Base-by-base conservation (phyloP, 2,329 filamentous ascomycete species). In the Geosmithia flava region DNA sequence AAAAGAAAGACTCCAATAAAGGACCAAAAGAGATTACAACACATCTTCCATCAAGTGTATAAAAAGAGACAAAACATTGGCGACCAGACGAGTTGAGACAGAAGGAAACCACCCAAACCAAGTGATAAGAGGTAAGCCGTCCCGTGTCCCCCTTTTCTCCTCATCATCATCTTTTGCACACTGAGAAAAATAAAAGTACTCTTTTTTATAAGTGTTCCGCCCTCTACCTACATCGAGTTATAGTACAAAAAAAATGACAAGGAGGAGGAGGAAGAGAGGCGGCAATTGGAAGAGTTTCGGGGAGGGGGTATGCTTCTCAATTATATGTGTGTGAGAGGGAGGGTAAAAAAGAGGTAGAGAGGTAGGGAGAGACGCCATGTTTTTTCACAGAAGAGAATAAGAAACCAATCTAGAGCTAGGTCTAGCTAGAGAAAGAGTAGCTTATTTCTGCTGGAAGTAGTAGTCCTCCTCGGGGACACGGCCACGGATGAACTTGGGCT, bases 381-480 rank as follows among this genome's bases (percentile, higher is more conserved):
- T 27, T 27, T 4, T 27, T 27, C 23, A 27, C 23, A 27, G 4
- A 27, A 27, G 23, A 27, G 23, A 27, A 27, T 5, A 13, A 45
- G 20, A 20, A 44, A 41, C 20, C 37, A 39, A 15, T 27, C 39
- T 47, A 45, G 23, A 27, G 23, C 23, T 8, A 27, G 8, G 23
- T 27, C 23, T 27, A 27, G 23, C n/a, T 27, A 27, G 23, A 16
- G 6, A 11, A 37, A 30, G 59, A 70, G 85, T n/a, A n/a, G 71
- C n/a, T 56, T 19, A 19, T 19, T 69, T 70, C 59, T 74, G 85
- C 59, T 74, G 85, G 71, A 87, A 95, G 75, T 94, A 96, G 72
- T 83, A 93, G 71, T 89, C 91, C 85, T 97, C 93, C 62, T 97
- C 90, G 48, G 84, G 78, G 51, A 85, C 89, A 53, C 91, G 80